Base-by-base conservation (phyloP, 2,329 filamentous ascomycete genomes). In the Blastomyces percursus region DNA sequence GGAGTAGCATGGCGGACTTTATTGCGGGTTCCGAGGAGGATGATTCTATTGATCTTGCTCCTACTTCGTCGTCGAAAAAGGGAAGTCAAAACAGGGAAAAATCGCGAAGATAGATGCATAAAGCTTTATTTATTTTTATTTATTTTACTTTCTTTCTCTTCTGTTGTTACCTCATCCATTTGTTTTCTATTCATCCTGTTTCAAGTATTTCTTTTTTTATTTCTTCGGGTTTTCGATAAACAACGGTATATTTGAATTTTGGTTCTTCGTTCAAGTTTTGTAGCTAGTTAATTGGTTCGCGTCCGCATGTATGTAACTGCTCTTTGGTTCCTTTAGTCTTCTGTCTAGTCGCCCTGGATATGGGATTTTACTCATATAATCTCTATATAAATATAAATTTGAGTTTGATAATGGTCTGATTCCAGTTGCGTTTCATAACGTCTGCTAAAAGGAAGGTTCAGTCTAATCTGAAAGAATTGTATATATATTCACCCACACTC, bases 1-100 rank as follows among this genome's bases (percentile, higher is more conserved):
- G 83, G 11, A 76, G 74, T 59, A 76, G 72, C 35, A 77, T 71
- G 67, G 74, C 75, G 57, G 79, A 80, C 59, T 76, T 79, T 66
- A 74, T 80, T 59, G 75, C 77, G 6, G 78, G 80, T 62, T 77
- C 75, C 2, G 80, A 82, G 48, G 75, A 77, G 9, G 76, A 74
- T 27, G 72, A 70, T 57, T 62, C 66, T 60, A 71, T 71, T 57
- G 69, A 68, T 19, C 64, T 61, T n/a, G 66, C 69, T 62, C 70
- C 69, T 30, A 67, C 74, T 24, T 67, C 70, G 12, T 71, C 74
- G 30, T 67, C 72, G 38, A 77, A 76, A 69, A 76, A 76, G 67
- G 71, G 67, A 76, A 75, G 69, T 70, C 66, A 65, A 73, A 72
- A 69, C 27, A 40, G n/a, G 69, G 64, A 48, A 74, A 74, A 65